A percentile compares a stretch with the other conserved stretches of the same genome.
Conservation (phyloP, 129 eudicot genomes). For the Rutidosis leptorrhynchoides region DNA sequence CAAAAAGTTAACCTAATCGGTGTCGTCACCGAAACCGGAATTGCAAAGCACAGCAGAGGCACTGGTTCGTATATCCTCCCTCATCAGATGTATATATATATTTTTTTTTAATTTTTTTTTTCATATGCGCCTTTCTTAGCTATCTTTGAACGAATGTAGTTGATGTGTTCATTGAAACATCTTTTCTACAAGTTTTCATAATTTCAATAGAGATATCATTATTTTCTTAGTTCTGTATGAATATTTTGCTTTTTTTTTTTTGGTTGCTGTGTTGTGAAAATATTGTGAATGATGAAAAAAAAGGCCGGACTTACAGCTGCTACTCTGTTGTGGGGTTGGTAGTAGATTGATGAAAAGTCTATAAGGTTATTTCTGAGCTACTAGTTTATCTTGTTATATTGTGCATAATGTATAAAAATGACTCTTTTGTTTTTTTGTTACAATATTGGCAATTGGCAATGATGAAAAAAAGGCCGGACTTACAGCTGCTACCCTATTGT, state of each 20-base stretch:
- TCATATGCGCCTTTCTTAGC: too few species aligned
- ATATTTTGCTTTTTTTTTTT: background rate
- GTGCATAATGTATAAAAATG: background rate
- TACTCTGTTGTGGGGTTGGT: slow-evolving; percentile 35
- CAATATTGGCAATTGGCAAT: slow-evolving; percentile 29
- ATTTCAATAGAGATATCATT: background rate
- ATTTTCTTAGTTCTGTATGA: background rate
- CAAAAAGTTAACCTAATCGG: slow-evolving; percentile 73
- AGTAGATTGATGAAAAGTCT: slow-evolving; percentile 59
- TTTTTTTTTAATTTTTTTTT: background rate
- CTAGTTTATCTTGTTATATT: background rate
- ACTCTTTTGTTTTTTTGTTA: background rate
- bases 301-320: slow-evolving; percentile 84
- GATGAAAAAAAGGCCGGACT: slow-evolving; percentile 80
- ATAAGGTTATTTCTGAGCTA: slow-evolving; percentile 52
- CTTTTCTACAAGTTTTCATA: background rate
- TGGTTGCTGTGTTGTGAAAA: background rate
- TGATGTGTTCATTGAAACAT: background rate
- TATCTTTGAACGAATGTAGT: too few species aligned
- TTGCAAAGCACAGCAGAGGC: slow-evolving; percentile 65
- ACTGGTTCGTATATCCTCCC: slow-evolving; percentile 45
- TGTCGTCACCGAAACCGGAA: slow-evolving; percentile 49
- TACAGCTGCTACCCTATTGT: slow-evolving; percentile 46
- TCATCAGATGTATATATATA: too few species aligned
- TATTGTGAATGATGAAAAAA: slow-evolving; percentile 51